phyloP scores from a whole-genome alignment of 2,329 filamentous ascomycete species.

The Ascochyta koolunga region DNA sequence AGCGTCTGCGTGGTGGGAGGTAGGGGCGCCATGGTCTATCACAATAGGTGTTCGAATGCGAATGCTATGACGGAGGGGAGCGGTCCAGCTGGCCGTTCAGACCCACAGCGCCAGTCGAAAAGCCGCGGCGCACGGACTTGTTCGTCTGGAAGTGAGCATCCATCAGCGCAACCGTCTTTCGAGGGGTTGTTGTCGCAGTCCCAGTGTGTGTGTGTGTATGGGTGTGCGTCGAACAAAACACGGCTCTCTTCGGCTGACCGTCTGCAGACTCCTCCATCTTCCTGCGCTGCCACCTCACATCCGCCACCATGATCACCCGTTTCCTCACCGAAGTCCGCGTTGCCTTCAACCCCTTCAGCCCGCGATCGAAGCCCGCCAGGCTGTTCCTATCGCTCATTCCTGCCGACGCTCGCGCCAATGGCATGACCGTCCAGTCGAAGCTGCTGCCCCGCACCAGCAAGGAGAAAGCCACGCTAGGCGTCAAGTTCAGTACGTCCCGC shows the following conservation, averaged over 20 bases:
- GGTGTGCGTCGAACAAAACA: background rate
- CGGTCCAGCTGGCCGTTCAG: conserved; percentile 24
- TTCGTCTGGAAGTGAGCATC: conserved; percentile 12
- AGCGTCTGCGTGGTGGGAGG: conserved; percentile 49
- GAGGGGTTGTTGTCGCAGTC: background rate
- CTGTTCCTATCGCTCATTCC: conserved; percentile 87
- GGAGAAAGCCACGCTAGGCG: conserved; percentile 69
- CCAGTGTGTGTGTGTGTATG: background rate
- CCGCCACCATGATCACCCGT: conserved; percentile 74
- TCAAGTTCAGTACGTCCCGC: conserved; percentile 80
- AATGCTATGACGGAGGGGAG: conserved; percentile 39
- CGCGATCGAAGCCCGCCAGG: conserved; percentile 78
- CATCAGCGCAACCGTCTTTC: background rate
- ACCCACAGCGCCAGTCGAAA: conserved; percentile 19
- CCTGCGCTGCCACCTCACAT: background rate
- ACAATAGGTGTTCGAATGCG: conserved; percentile 33
- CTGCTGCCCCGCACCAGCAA: conserved; percentile 73
- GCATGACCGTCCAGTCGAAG: conserved; percentile 78
- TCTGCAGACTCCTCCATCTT: background rate
- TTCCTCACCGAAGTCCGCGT: conserved; percentile 85
- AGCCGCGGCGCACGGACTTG: conserved; percentile 28
- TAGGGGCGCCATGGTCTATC: conserved; percentile 43
- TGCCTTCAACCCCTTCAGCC: conserved; percentile 90
- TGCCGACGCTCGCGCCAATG: conserved; percentile 72
- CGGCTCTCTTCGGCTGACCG: background rate